Base-by-base conservation (phyloP, 192 early-diverging fungal genomes). In the Podochytrium sp. region DNA sequence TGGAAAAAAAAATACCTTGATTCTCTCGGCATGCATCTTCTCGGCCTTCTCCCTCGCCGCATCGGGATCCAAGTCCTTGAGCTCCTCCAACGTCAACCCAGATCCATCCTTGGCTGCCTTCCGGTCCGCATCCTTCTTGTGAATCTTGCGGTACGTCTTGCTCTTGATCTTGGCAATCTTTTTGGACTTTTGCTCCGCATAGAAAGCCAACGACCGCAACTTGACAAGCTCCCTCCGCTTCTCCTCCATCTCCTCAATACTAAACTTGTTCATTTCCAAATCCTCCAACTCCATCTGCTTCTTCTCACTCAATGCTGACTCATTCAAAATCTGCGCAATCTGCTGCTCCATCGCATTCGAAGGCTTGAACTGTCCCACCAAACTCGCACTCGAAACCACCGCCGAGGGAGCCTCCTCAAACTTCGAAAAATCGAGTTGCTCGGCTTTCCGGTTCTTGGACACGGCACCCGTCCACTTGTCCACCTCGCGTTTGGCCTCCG, bases 141-240 rank as follows among this genome's bases (percentile, higher is more conserved):
- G 84, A 35, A 99, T 91, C 67, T 94, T 92, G 34, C 92, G 90
- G 73, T 96, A 99, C 2, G 93, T 81, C 82, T 98, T 98, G 84
- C 93, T 95, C 84, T 99, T 99, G 79, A 99, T 99, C 83, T 99
- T 99, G 57, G 94, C 91, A 40, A 93, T 84, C 53, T 95, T 90
- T 79, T 95, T 97, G 56, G 91, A 89, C 68, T 96, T 95, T 41
- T 91, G 86, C 77, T 99, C 96, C 50, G 93, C 87, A 37, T 94
- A 93, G 84, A 96, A 97, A 90, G 96, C 89, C 51, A 98, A 82
- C 41, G 94, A 92, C 27, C 96, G 91, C 94, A 97, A 95, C 83
- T 90, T 87, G 25, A 90, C 91, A 39, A 97, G 83, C 59, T 99
- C 93, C 0, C 84, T 81, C 35, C 91, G 90, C 14, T 93, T 87